Evolutionary conservation across 2,329 filamentous ascomycete genomes (phyloP).

Genomic region (Gnomoniopsis sp.): DNA sequence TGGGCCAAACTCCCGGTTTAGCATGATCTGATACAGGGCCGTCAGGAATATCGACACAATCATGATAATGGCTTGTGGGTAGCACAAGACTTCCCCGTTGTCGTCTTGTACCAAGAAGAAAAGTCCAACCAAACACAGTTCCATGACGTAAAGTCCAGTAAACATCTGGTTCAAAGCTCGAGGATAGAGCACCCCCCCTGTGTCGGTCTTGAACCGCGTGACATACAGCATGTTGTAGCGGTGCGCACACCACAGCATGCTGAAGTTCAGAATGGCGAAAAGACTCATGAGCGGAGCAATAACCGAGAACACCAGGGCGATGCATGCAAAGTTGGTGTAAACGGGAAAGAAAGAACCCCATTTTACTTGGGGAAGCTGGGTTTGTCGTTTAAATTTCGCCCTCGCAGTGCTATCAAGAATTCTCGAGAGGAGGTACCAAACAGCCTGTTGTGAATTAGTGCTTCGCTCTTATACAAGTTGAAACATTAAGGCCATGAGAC

Average conservation of each 20-base stretch:
- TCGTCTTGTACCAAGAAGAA: constrained; percentile 75
- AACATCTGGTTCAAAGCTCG: constrained; percentile 94
- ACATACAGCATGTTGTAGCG: constrained; percentile 98
- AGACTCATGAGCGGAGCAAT: constrained; percentile 87
- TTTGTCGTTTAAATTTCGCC: constrained; percentile 84
- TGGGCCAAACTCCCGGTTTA: constrained; percentile 81
- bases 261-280: constrained; percentile 91
- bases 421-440: constrained; percentile 79
- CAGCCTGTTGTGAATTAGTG: constrained; percentile 21
- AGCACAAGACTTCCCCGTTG: constrained; percentile 52
- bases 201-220: constrained; percentile 83
- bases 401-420: constrained; percentile 78
- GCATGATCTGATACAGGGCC: constrained; percentile 69
- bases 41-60: constrained; percentile 71
- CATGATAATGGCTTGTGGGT: constrained; percentile 81
- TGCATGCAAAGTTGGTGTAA: constrained; percentile 95
- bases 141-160: constrained; percentile 91
- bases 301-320: constrained; percentile 83
- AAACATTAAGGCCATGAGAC: not conserved
- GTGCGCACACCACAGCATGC: constrained; percentile 88
- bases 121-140: constrained; percentile 81
- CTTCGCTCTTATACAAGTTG: not conserved
- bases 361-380: constrained; percentile 68
- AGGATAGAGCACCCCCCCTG: constrained; percentile 87
- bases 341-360: constrained; percentile 96